Base-by-base conservation (phyloP, 768 basidiomycete genomes). In the Termitomyces sp. region DNA sequence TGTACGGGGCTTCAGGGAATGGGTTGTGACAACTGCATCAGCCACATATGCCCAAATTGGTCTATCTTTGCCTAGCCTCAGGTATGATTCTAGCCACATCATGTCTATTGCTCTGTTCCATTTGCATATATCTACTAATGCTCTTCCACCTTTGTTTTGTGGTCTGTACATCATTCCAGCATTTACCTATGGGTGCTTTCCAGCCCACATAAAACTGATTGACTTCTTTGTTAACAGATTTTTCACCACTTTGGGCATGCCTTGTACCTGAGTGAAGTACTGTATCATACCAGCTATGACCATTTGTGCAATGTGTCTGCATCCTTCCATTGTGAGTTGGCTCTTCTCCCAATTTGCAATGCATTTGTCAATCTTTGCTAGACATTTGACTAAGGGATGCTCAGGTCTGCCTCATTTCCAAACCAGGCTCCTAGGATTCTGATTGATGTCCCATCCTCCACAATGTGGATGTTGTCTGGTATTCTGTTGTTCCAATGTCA, bases 181-280 rank as follows among this genome's bases (percentile, higher is more conserved):
- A 34, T 34, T 34, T 8, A 34, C 34, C 34, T 34, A 8, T 20
- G 20, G 20, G 20, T 20, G 20, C 20, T 20, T 20, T 20, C 20
- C 20, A 20, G 20, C 20, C 20, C 20, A 20, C 20, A 20, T 20
- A 20, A 20, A 20, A 20, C 20, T 20, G 20, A 20, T 20, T 20
- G 20, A 20, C 8, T 8, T 8, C 8, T 34, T 34, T 34, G 34
- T 34, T 8, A 34, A 34, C 34, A 34, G 34, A 4, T 67, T 20
- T 46, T 17, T 46, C 68, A 0, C 62, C 0, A 46, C 10, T n/a
- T 62, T 34, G 0, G 76, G 77, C 76, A 80, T 79, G 0, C 74
- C 75, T 63, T 80, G 77, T 0, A 75, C 76, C 55, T 67, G 55
- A 0, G 74, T 68, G 0, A 74, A 65, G 67, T 75, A 80, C 57